Conservation (phyloP, 805 yeast species). For the Wickerhamiella alocasiicola region DNA sequence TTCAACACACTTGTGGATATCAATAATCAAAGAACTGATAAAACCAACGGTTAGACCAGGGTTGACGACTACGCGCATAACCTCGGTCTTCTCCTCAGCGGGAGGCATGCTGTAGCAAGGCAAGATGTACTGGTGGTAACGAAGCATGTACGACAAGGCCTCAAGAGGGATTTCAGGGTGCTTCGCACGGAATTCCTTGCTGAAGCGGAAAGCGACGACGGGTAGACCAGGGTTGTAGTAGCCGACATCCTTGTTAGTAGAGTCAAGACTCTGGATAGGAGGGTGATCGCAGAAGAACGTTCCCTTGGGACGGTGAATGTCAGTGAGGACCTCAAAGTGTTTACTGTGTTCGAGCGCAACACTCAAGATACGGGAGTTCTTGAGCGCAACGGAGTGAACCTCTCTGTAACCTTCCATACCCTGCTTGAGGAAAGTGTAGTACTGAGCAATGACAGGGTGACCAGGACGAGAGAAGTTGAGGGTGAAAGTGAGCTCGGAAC, state of each 20-base stretch:
- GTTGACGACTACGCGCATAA: slow-evolving; percentile 75
- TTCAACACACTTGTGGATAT: slow-evolving; percentile 42
- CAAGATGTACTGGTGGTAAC: slow-evolving; percentile 74
- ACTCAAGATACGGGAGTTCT: slow-evolving; percentile 58
- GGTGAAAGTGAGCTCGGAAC: slow-evolving; percentile 74
- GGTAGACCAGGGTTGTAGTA: slow-evolving; percentile 68
- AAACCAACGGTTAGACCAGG: slow-evolving; percentile 51
- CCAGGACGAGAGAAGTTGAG: slow-evolving; percentile 90
- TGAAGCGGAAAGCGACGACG: slow-evolving; percentile 73
- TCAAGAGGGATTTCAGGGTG: slow-evolving; percentile 80
- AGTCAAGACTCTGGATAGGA: slow-evolving; percentile 24
- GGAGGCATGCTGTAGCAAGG: slow-evolving; percentile 80
- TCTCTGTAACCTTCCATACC: slow-evolving; percentile 63
- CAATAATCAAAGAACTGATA: slow-evolving; percentile 51
- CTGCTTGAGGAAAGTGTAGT: slow-evolving; percentile 57
- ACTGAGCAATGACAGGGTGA: slow-evolving; percentile 79
- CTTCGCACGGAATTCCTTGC: slow-evolving; percentile 39
- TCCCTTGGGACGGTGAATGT: slow-evolving; percentile 53
- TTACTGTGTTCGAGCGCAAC: slow-evolving; percentile 50
- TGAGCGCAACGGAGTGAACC: slow-evolving; percentile 48
- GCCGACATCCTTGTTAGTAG: slow-evolving; percentile 8
- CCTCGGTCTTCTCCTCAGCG: slow-evolving; percentile 45
- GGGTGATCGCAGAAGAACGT: slow-evolving; percentile 20
- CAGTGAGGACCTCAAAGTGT: slow-evolving; percentile 61
- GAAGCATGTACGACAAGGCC: slow-evolving; percentile 54